Base-by-base conservation (phyloP, 306 rosid species). In the Benincasa hispida region DNA sequence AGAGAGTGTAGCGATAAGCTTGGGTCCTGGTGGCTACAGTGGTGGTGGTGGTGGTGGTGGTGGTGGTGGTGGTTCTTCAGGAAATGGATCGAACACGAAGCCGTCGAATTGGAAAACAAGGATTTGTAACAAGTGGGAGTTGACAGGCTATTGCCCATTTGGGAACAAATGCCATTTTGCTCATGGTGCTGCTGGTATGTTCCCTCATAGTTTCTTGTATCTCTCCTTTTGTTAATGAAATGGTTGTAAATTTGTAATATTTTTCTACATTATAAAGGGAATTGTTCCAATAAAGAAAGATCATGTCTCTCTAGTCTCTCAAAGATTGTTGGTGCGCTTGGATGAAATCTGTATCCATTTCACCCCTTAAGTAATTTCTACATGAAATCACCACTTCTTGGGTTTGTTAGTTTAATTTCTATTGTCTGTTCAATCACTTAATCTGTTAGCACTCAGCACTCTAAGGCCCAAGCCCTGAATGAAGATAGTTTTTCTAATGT, bases 101-200 rank as follows among this genome's bases (percentile, higher is more conserved):
- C 99, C 99, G 28, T 92, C 99, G 0, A 95, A 95, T 82, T 95
- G 99, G 99, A 95, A 95, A 84, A 95, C 99, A 17, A 86, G 99
- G 87, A 90, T 95, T 79, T 95, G 99, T 79, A 95, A 95, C 80
- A 95, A 95, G 83, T 95, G 99, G 99, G 99, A 95, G 83, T 81
- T 88, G 88, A 95, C 99, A 1, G 98, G 99, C 48, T 92, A 95
- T 91, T 95, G 99, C 81, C 99, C 99, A 5, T 95, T 95, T 76
- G 99, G 99, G 47, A 92, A 79, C 85, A 95, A 95, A 80, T 95
- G 99, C 79, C 99, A 95, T 87, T 95, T 95, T 80, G 99, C 99
- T 82, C 99, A 95, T 78, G 99, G 99, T 63, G 83, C 87, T 39
- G 88, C 99, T 82, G 99, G 99, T 92, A 87, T 77, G 84, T 4